Conservation (phyloP, 2,329 filamentous ascomycete species). For the Pseudogymnoascus sp. region DNA sequence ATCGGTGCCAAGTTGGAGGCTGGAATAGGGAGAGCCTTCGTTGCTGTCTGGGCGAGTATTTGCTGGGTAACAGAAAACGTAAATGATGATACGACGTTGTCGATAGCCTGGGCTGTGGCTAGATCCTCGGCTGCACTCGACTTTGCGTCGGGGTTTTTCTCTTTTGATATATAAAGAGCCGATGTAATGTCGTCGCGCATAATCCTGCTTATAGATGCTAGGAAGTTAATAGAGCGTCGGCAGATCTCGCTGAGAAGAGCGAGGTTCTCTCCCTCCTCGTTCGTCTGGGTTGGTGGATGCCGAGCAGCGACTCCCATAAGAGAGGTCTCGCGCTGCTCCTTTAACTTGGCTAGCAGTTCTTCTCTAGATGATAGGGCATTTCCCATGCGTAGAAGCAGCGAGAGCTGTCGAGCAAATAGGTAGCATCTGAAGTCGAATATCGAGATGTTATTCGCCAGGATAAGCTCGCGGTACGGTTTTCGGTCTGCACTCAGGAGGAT, state of each 20-base stretch:
- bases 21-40: conserved; percentile 58
- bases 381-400: conserved; percentile 73
- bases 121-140: conserved; percentile 23
- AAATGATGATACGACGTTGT: conserved; percentile 71
- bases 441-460: conserved; percentile 89
- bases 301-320: conserved; percentile 49
- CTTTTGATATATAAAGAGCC: conserved; percentile 36
- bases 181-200: conserved; percentile 69
- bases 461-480: conserved; percentile 85
- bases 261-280: conserved; percentile 64
- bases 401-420: conserved; percentile 82
- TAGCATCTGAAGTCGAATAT: conserved; percentile 94
- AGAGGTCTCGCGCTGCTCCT: conserved; percentile 52
- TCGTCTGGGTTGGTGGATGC: conserved; percentile 37
- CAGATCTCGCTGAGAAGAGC: conserved; percentile 79
- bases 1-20: conserved; percentile 42
- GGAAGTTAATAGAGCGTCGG: conserved; percentile 72
- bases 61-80: conserved; percentile 70
- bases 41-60: conserved; percentile 66
- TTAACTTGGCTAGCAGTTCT: conserved; percentile 53
- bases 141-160: conserved; percentile 25
- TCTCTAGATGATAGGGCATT: conserved; percentile 59
- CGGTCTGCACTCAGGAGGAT: conserved; percentile 55
- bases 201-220: conserved; percentile 69
- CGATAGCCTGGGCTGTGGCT: conserved; percentile 46